Evolutionary conservation across 1,284 basidiomycete species (phyloP).

Genomic region (Austroboletus olivaceoglutinosus): DNA sequence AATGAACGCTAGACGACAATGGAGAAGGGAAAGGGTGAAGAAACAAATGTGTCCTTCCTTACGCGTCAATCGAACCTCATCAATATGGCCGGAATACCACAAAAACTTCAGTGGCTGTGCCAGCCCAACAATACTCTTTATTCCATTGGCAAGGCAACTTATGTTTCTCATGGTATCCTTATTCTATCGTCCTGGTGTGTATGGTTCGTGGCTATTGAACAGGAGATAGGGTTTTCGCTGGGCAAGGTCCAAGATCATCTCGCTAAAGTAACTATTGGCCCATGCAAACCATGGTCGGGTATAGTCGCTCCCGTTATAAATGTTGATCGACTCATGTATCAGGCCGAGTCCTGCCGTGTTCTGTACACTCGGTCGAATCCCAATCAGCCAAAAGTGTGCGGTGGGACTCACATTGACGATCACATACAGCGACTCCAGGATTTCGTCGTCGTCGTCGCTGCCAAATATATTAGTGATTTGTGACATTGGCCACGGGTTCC

Average conservation of each 20-base stretch:
- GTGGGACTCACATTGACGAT: constrained; percentile 58
- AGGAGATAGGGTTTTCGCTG: constrained; percentile 69
- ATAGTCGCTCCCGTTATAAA: constrained; percentile 57
- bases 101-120: constrained; percentile 25
- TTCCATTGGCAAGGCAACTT: not conserved
- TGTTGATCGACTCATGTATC: constrained; percentile 71
- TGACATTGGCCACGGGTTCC: constrained; percentile 81
- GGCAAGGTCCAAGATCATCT: constrained; percentile 76
- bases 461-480: constrained; percentile 72
- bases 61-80: constrained; percentile 21
- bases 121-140: not conserved
- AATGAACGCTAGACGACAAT: constrained; percentile 7
- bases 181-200: constrained; percentile 42
- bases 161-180: not conserved
- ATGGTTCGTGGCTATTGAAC: constrained; percentile 52
- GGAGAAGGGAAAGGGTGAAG: constrained; percentile 3
- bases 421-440: constrained; percentile 55
- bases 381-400: not conserved
- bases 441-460: constrained; percentile 68
- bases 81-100: constrained; percentile 4
- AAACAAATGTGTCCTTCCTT: constrained; percentile 19
- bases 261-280: constrained; percentile 78
- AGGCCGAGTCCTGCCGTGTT: constrained; percentile 72
- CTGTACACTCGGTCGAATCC: constrained; percentile 34
- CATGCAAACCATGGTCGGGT: constrained; percentile 82